Evolutionary conservation across 2,329 filamentous ascomycete genomes (phyloP).

Genomic region (Onygenales sp.): DNA sequence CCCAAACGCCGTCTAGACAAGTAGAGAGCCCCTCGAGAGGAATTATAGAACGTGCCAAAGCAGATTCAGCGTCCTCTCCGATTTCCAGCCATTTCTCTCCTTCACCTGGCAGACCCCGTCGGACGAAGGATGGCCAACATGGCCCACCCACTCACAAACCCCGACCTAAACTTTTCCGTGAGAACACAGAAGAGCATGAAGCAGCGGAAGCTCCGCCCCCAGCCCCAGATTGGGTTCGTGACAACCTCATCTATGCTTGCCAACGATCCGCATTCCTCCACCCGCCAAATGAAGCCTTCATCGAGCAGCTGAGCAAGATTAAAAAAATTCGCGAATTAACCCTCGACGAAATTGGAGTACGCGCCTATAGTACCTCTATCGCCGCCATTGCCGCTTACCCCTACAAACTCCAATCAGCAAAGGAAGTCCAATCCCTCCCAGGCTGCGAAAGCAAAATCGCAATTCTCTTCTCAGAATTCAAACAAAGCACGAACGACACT

Average conservation of each 20-base stretch:
- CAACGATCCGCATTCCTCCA: constrained; percentile 63
- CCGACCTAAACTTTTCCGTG: constrained; percentile 46
- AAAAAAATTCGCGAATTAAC: constrained; percentile 60
- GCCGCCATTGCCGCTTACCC: constrained; percentile 78
- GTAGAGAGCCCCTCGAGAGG: constrained; percentile 3
- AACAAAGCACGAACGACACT: constrained; percentile 43
- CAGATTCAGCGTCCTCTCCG: constrained; percentile 29
- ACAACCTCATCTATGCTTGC: constrained; percentile 64
- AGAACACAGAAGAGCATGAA: constrained; percentile 74
- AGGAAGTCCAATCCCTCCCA: constrained; percentile 49
- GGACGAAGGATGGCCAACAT: constrained; percentile 8
- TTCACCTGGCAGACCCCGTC: neutral
- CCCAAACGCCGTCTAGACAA: constrained; percentile 8
- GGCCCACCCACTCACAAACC: constrained; percentile 15
- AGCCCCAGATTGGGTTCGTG: constrained; percentile 59
- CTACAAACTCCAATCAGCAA: constrained; percentile 36
- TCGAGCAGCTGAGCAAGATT: constrained; percentile 65
- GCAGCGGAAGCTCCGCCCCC: constrained; percentile 47
- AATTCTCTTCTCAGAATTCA: constrained; percentile 68
- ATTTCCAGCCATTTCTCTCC: constrained; percentile 4
- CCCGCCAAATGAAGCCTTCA: constrained; percentile 65
- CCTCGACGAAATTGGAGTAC: constrained; percentile 67
- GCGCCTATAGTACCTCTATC: constrained; percentile 82
- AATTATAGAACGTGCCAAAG: constrained; percentile 47
- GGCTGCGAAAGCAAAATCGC: constrained; percentile 76